These are phyloP conservation scores for Tilletiaria anomala DNA, from an alignment of 1,284 basidiomycete genomes.

Conservation along the genomic window DNA sequence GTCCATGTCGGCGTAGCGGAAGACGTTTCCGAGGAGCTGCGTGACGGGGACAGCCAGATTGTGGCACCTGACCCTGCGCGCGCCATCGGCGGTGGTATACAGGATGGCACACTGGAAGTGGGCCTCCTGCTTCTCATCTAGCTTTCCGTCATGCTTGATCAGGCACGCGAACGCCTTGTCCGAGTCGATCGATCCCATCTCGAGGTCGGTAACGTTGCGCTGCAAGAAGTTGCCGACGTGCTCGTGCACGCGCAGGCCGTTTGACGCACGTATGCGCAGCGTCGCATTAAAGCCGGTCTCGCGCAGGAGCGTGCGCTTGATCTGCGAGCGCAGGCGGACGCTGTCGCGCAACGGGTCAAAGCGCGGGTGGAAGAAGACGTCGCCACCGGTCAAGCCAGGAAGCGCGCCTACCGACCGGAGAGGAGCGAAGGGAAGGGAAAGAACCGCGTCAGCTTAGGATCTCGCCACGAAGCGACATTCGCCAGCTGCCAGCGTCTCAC, in stretches of 20 bases:
- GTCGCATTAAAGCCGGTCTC: constrained; percentile 68
- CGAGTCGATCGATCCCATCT: constrained; percentile 65
- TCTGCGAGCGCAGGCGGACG: constrained; percentile 54
- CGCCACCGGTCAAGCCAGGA: constrained; percentile 70
- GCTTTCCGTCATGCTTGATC: constrained; percentile 50
- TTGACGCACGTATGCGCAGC: constrained; percentile 70
- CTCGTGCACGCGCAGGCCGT: constrained; percentile 59
- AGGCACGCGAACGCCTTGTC: constrained; percentile 62
- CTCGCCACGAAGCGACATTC: neutral
- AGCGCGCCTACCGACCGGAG: constrained; percentile 45
- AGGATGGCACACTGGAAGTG: constrained; percentile 80
- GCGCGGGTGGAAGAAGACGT: constrained; percentile 79
- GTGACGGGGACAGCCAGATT: constrained; percentile 74
- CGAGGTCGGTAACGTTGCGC: constrained; percentile 59
- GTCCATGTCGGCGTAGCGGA: constrained; percentile 83
- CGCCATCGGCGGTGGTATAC: constrained; percentile 66
- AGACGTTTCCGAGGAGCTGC: constrained; percentile 75
- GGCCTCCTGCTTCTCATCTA: constrained; percentile 64
- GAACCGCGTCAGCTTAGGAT: too few species aligned
- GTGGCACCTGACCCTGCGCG: constrained; percentile 68
- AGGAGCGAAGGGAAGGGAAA: constrained; percentile 5
- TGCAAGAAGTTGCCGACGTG: constrained; percentile 73
- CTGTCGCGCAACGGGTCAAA: constrained; percentile 63
- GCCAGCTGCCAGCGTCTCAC: constrained; percentile 39
- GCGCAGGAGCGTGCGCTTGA: constrained; percentile 56